Conservation (phyloP, 176 grass and related monocot species). For the Rhynchospora pubera region DNA sequence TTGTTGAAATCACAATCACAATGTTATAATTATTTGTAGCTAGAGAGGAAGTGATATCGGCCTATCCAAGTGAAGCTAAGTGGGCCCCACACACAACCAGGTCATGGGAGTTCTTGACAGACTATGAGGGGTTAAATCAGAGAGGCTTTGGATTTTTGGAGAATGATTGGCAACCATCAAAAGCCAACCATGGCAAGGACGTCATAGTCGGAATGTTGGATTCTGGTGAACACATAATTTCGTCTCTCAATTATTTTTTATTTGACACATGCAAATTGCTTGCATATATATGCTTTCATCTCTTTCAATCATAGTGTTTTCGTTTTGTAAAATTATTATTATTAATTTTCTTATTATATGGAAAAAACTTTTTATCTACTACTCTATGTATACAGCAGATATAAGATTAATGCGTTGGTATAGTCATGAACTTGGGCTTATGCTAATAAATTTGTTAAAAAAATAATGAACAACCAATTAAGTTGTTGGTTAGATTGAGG, state of each 20-base stretch:
- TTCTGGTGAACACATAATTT: constrained; percentile 41
- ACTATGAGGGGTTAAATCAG: constrained; percentile 33
- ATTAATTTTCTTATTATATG: not conserved
- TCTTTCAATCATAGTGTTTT: not conserved
- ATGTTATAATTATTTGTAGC: constrained; percentile 26
- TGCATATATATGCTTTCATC: not conserved
- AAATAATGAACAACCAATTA: not conserved
- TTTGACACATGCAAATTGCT: not conserved
- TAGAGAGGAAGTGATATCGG: constrained; percentile 53
- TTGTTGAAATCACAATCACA: not conserved
- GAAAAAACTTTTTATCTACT: no score
- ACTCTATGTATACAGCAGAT: not conserved
- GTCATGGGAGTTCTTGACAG: constrained; percentile 77
- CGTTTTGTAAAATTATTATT: not conserved
- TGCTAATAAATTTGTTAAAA: not conserved
- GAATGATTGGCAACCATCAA: constrained; percentile 31
- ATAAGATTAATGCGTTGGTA: not conserved
- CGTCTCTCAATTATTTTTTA: not conserved
- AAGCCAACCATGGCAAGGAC: constrained; percentile 31
- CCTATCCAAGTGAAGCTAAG: constrained; percentile 53
- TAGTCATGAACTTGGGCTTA: not conserved
- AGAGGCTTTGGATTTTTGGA: constrained; percentile 1
- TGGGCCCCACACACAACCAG: constrained; percentile 76
- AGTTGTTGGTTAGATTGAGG: not conserved
- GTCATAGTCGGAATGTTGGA: constrained; percentile 89